Conservation (phyloP, 768 basidiomycete species). For the Naematelia aurantialba region DNA sequence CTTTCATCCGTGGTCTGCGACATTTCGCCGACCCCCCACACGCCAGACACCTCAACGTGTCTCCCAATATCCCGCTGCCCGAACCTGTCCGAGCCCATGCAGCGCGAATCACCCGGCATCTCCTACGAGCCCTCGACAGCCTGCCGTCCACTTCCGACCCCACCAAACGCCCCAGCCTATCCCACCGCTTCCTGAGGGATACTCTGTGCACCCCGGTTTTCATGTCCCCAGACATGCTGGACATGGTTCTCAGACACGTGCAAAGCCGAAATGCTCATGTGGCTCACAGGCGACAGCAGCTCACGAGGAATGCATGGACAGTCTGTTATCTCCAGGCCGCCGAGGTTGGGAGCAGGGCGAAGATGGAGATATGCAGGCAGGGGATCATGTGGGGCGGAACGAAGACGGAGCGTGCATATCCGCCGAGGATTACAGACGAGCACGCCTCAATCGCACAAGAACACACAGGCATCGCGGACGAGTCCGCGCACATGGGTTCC, state of each 20-base stretch:
- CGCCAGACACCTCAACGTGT: not conserved
- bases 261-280: not conserved
- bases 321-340: not conserved
- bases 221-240: not conserved
- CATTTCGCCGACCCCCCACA: not conserved
- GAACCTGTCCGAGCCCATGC: not conserved
- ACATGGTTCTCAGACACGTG: not conserved
- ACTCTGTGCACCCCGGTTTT: not conserved
- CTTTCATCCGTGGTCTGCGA: not conserved
- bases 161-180: not conserved
- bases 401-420: not conserved
- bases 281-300: no score
- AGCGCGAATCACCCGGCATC: not conserved
- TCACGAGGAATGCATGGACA: not conserved
- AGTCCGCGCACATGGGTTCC: no score
- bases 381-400: not conserved
- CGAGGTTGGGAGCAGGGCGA: not conserved
- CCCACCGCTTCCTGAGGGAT: not conserved
- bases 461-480: no score
- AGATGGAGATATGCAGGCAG: not conserved
- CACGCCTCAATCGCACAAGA: no score
- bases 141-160: not conserved
- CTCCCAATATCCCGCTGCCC: not conserved
- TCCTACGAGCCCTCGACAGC: not conserved
- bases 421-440: not conserved